phyloP scores from a whole-genome alignment of 2,329 filamentous ascomycete genomes.

The Fusarium sp. region DNA sequence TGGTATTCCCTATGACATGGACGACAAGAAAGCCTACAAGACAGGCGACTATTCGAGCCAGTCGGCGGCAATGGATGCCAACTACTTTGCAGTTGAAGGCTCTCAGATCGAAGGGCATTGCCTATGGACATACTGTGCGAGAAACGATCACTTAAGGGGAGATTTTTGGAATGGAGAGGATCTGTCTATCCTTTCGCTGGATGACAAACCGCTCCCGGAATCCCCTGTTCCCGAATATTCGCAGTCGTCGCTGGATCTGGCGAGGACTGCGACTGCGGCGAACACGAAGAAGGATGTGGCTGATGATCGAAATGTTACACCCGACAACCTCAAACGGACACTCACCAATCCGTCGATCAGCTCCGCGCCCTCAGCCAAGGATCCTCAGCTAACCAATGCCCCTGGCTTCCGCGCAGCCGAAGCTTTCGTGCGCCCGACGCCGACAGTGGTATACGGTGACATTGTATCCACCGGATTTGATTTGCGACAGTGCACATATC shows the following conservation, averaged over 20 bases:
- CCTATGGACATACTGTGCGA: constrained; percentile 84
- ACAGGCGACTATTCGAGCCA: constrained; percentile 96
- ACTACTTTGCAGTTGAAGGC: constrained; percentile 91
- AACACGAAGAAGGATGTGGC: constrained; percentile 52
- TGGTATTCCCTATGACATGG: constrained; percentile 98
- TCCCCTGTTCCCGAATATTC: constrained; percentile 59
- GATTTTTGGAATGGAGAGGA: constrained; percentile 99
- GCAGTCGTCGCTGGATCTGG: constrained; percentile 56
- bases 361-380: constrained; percentile 60
- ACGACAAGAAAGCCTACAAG: constrained; percentile 93
- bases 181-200: constrained; percentile 85
- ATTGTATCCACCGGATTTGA: constrained; percentile 82
- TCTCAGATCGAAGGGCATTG: constrained; percentile 85
- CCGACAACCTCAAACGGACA: constrained; percentile 77
- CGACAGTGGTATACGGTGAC: constrained; percentile 77
- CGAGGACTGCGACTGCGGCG: constrained; percentile 33
- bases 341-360: constrained; percentile 75
- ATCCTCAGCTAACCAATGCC: constrained; percentile 67
- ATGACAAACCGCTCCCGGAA: constrained; percentile 74
- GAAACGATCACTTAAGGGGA: constrained; percentile 87
- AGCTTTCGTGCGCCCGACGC: constrained; percentile 88
- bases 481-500: constrained; percentile 79
- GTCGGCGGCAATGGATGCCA: constrained; percentile 91
- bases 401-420: constrained; percentile 90
- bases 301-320: constrained; percentile 71